Conservation (phyloP, 2,329 filamentous ascomycete species). For the Alternaria brassicae region DNA sequence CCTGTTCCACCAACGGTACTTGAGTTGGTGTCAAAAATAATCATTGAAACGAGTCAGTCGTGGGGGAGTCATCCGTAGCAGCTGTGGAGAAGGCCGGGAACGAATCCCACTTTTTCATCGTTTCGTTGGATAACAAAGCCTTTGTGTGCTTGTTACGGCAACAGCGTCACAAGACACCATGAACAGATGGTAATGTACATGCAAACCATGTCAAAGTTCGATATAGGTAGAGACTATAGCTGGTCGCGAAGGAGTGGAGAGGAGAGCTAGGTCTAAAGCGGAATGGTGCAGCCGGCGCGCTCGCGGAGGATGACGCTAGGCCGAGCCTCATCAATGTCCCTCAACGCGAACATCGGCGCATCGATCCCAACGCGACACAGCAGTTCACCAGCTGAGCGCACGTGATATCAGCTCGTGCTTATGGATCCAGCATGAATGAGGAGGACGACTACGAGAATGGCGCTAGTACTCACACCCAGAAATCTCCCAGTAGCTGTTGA, state of each 20-base stretch:
- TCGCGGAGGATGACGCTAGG: conserved; percentile 10
- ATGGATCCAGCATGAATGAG: conserved; percentile 48
- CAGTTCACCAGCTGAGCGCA: neutral
- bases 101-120: too few species aligned
- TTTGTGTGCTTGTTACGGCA: too few species aligned
- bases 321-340: conserved; percentile 17
- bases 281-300: neutral
- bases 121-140: too few species aligned
- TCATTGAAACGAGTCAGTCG: neutral
- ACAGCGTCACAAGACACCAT: neutral
- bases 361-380: conserved; percentile 7
- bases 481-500: neutral
- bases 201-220: neutral
- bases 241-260: neutral
- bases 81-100: neutral
- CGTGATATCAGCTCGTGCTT: neutral
- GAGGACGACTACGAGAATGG: conserved; percentile 57
- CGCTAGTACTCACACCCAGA: conserved; percentile 35
- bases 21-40: neutral
- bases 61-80: neutral
- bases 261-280: neutral
- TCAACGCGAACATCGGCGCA: conserved; percentile 11
- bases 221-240: too few species aligned
- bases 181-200: neutral
- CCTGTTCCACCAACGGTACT: neutral